Evolutionary conservation across 257 asterid genomes (phyloP).

Genomic region (Penstemon newberryi): DNA sequence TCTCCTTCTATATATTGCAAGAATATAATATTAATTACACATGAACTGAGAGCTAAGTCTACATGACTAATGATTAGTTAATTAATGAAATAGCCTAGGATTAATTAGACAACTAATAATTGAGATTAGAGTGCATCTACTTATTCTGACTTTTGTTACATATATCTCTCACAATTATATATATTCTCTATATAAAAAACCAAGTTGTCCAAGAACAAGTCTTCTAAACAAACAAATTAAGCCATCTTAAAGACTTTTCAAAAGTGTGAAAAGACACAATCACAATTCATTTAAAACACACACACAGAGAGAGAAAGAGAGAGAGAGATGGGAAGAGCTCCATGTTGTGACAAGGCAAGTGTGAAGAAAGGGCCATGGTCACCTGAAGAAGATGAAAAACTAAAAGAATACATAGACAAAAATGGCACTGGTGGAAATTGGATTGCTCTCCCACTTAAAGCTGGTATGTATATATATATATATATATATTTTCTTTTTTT

Average conservation of each 20-base stretch:
- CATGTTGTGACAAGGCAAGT: slow-evolving; percentile 79
- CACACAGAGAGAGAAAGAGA: neutral
- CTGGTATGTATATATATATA: slow-evolving; percentile 30
- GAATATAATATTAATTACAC: too few relatives aligned
- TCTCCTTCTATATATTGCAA: too few relatives aligned
- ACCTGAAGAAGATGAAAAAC: slow-evolving; percentile 57
- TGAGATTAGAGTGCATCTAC: neutral
- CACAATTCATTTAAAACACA: slow-evolving; percentile 2
- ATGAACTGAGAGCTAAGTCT: too few relatives aligned
- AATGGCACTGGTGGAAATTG: slow-evolving; percentile 57
- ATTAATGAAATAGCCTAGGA: neutral
- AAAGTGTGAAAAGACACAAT: slow-evolving; percentile 1
- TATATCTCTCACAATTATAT: too few relatives aligned
- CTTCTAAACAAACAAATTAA: slow-evolving; percentile 33
- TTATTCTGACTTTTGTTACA: neutral
- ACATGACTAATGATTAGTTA: neutral
- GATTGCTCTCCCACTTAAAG: slow-evolving; percentile 58
- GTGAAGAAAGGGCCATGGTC: slow-evolving; percentile 92
- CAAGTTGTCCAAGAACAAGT: slow-evolving; percentile 32
- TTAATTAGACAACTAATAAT: neutral
- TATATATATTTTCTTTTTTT: neutral
- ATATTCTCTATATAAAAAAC: too few relatives aligned
- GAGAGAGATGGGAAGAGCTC: slow-evolving; percentile 76
- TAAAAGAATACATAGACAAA: slow-evolving; percentile 49
- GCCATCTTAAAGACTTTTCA: slow-evolving; percentile 13